Base-by-base conservation (phyloP, 2,329 filamentous ascomycete genomes). In the Stachybotrys echinatus region DNA sequence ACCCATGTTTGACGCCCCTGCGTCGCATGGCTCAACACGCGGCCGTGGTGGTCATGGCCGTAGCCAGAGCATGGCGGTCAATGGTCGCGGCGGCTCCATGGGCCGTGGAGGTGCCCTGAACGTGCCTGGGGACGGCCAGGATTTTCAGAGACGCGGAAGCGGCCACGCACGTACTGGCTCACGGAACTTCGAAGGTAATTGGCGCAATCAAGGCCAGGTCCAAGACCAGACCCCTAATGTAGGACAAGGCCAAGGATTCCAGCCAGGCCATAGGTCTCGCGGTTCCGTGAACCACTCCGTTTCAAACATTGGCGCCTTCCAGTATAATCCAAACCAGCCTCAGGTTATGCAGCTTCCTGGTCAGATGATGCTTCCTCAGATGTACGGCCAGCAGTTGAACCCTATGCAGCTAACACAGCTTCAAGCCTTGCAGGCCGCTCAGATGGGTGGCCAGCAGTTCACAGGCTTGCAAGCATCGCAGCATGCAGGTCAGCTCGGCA, bases 141-240 rank as follows among this genome's bases (percentile, higher is more conserved):
- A 94, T 58, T 88, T 91, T 64, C 78, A 84, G 58, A 86, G 89
- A 54, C 88, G 89, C 59, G 85, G 87, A 59, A 88, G 87, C 40
- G 87, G 89, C 50, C 94, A 99, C 66, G 85, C 82, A 55, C 84
- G 94, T 54, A 87, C 85, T 27, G 83, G 83, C 12, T 99, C 94
- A 21, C 85, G 94, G 55, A 99, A 97, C 72, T 97, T 97, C 64
- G 94, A 99, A 59, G 86, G 92, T 61, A 99, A 99, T 72, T 99
- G 94, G 94, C 88, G 94, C 61, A 95, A 91, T 63, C 92, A 88
- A 59, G 63, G 63, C 57, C 76, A 80, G 56, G 77, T 79, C 61
- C 88, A 89, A 65, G 85, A 87, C 48, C 73, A 75, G 60, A 48
- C 66, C 40, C 65, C 61, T 49, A 66, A 62, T 49, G 66, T 63